Evolutionary conservation across 2,329 filamentous ascomycete genomes (phyloP), one percentile per base, ranked within the genome.

Genomic region (Sclerotinia sclerotiorum): DNA sequence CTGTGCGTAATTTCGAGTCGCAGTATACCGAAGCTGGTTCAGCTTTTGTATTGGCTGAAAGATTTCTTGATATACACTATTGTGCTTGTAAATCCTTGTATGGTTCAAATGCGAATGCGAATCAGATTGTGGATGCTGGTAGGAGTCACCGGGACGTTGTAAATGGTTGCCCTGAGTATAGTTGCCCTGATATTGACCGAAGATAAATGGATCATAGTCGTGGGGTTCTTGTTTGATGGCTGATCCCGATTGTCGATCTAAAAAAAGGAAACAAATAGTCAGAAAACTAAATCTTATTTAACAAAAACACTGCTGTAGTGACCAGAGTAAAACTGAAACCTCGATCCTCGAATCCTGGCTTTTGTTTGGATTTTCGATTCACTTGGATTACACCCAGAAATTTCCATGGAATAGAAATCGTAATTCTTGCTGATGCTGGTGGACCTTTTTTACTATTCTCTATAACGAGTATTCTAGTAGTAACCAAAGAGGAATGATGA

Each of bases 171-270:
- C 46, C 27, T 48, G 56, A 13, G n/a, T 35, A n/a, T 65, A 17
- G 35, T 56, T 48, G 62, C 13, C 44, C 32, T 67, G 56, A 13
- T 54, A 46, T 61, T 67, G 65, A 39, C 39, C 56, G 21, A 54
- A 62, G 35, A 62, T n/a, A 54, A 67, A 61, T 61, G 29, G 52
- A 46, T 54, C 19, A 39, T n/a, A 13, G 39, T 29, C 57, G 13
- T 55, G 44, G 4, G 62, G 32, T 64, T 68, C 66, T 64, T 63
- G 46, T 39, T 68, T 68, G 35, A 68, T 64, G 58, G 48, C 60
- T 32, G 65, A 42, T 29, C 21, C 49, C 15, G 51, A 8, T 64
- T 56, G 62, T 65, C 27, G 57, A 56, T 56, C 57, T 68, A n/a
- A 7, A 35, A 7, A 35, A 32, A 60, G 35, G 5, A 63, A 15